Base-by-base conservation (phyloP, 2,329 filamentous ascomycete genomes). In the Trichoderma endophyticum region DNA sequence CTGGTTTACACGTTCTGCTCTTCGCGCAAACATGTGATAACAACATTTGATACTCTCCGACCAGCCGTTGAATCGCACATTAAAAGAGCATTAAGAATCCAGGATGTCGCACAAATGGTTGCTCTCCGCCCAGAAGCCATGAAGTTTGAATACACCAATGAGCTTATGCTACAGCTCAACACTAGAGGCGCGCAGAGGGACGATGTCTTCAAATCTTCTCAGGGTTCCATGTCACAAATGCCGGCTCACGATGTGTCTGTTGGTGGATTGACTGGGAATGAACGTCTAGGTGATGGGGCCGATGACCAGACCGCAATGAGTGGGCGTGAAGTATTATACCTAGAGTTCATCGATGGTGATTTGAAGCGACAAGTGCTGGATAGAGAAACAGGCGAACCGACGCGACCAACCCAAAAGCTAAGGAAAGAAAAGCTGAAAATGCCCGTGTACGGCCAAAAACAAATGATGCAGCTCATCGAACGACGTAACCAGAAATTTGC, bases 1-100 rank as follows among this genome's bases (percentile, higher is more conserved):
- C 83, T 98, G 2, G 94, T 98, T 1, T 97, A 94, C 77, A 98
- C 96, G 0, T 98, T 99, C 79, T 97, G 94, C 83, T 96, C 91
- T 79, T 95, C 95, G 1, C 90, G 96, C 60, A 98, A 97, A 79
- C 93, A 98, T 77, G 87, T 98, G 32, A 91, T 93, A 0, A 98
- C 96, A 0, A 98, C 95, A 0, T 94, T 98, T 75, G 92, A 96
- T 18, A 97, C 92, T 6, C 92, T 99, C 61, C 94, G 91, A 76
- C 88, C 90, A 9, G 89, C 95, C 0, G 95, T 98, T 1, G 94
- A 98, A 80, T 89, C 88, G 0, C 94, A 98, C 78, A 94, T 90
- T 73, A 91, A 92, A 76, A 87, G 89, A 28, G 84, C 90, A 21
- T 82, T 99, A 56, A 85, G 85, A 0, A 83, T 96, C 24, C 90